These are phyloP conservation scores for Adansonia grandidieri DNA, from an alignment of 441 rosid genomes.

Conservation along the genomic window DNA sequence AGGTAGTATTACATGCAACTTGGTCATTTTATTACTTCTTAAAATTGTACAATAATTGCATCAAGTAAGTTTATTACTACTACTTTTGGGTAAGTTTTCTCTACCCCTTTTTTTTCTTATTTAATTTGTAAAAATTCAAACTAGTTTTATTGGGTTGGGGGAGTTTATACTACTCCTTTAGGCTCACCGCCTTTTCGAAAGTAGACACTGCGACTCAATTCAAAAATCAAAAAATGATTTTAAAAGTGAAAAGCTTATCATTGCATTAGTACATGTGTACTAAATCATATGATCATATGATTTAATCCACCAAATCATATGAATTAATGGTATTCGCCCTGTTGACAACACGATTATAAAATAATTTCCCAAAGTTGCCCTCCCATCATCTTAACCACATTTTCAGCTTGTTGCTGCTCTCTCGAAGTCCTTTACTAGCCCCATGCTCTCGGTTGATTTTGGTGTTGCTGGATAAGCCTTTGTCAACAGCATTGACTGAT, in stretches of 20 bases:
- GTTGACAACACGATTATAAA: background rate
- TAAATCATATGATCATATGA: too few relatives aligned
- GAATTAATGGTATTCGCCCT: too few relatives aligned
- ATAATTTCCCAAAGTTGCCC: background rate
- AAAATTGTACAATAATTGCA: constrained; percentile 6
- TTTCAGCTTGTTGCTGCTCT: constrained; percentile 31
- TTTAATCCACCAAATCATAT: background rate
- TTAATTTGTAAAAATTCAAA: background rate
- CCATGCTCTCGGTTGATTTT: constrained; percentile 33
- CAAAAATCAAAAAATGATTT: too few relatives aligned
- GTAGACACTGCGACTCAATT: background rate
- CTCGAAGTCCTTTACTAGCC: constrained; percentile 15
- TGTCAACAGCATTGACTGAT: constrained; percentile 26
- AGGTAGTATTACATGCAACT: background rate
- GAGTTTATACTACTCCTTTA: background rate
- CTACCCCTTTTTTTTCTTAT: background rate
- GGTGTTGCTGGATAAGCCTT: constrained; percentile 15
- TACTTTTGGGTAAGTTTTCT: background rate
- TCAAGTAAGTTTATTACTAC: background rate
- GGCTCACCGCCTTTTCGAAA: background rate
- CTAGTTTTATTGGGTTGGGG: background rate
- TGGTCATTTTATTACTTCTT: background rate
- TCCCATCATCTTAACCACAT: constrained; percentile 42
- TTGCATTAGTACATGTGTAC: too few relatives aligned
- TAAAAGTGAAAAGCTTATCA: background rate